Evolutionary conservation across 768 basidiomycete species (phyloP), one percentile per base, ranked within the genome.

Genomic region (Nidularia pulvinata): DNA sequence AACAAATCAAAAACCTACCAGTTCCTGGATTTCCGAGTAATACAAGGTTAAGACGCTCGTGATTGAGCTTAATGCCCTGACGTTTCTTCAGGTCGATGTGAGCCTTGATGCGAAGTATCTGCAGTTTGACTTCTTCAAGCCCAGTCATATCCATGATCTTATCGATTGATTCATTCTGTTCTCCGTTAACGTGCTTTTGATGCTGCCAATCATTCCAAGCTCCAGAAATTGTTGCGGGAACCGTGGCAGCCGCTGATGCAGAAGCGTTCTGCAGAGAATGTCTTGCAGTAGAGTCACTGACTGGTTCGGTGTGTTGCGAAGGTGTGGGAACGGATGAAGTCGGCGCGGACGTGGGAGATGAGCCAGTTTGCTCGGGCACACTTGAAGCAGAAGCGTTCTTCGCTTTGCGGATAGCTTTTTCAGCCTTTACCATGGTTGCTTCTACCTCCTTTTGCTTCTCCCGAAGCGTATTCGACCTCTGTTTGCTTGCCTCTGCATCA

Each of bases 11-110:
- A 7, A 55, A 33, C 2, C 6, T 33, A 88, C 88, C 88, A 65
- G 88, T 90, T 7, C 88, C 88, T 2, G 88, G 88, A 59, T 90
- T 90, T 11, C 88, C 88, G 0, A 87, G 77, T 9, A 90, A 69
- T 11, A 75, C 77, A 16, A 80, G 74, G 62, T 89, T 88, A 61
- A 85, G 81, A 0, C 87, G 71, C 50, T 88, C 85, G 32, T 75
- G 72, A 25, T 78, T 74, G 11, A 84, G 55, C 4, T 83, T 74
- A 0, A 74, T 66, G 11, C 71, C 72, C 65, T 89, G 88, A 6
- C 86, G 76, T 14, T 62, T 67, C 30, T 72, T 69, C 0, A 73
- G 66, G 16, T 87, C 85, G 7, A 90, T 78, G 57, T 80, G 83
- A 10, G 69, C 78, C 54, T 85, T 82, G 56, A 88, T 83, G 1